These are phyloP conservation scores for Fusarium begoniae DNA, from an alignment of 2,329 filamentous ascomycete species.

Conservation along the genomic window DNA sequence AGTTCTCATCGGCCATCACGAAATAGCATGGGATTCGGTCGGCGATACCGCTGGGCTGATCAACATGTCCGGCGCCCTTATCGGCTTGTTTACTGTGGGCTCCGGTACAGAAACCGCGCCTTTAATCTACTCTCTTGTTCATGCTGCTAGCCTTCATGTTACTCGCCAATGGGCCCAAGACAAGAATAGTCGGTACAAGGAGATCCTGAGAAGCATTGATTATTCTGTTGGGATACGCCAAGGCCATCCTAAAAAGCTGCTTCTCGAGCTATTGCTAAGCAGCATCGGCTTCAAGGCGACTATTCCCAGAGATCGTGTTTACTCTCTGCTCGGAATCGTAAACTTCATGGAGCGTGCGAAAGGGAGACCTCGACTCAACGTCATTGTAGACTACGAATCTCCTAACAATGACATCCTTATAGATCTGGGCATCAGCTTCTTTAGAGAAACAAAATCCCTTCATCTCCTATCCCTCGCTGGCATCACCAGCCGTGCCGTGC, in stretches of 20 bases:
- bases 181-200: neutral
- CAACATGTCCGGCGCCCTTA: neutral
- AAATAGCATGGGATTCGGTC: neutral
- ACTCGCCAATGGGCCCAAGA: neutral
- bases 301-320: constrained; percentile 34
- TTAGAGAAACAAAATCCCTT: constrained; percentile 26
- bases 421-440: constrained; percentile 15
- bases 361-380: constrained; percentile 7
- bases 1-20: neutral
- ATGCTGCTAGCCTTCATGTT: neutral
- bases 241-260: neutral
- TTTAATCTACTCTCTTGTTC: neutral
- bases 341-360: constrained; percentile 29
- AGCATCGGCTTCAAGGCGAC: constrained; percentile 35
- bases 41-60: neutral
- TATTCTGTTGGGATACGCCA: neutral
- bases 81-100: neutral
- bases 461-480: constrained; percentile 35
- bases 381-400: constrained; percentile 32
- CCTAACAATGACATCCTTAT: constrained; percentile 27
- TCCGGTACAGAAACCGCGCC: neutral
- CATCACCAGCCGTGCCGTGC: constrained; percentile 13
- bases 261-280: constrained; percentile 13
- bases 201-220: neutral
- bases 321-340: constrained; percentile 38